Evolutionary conservation across 2,329 filamentous ascomycete genomes (phyloP).

Genomic region (Elsinoe ampelina): DNA sequence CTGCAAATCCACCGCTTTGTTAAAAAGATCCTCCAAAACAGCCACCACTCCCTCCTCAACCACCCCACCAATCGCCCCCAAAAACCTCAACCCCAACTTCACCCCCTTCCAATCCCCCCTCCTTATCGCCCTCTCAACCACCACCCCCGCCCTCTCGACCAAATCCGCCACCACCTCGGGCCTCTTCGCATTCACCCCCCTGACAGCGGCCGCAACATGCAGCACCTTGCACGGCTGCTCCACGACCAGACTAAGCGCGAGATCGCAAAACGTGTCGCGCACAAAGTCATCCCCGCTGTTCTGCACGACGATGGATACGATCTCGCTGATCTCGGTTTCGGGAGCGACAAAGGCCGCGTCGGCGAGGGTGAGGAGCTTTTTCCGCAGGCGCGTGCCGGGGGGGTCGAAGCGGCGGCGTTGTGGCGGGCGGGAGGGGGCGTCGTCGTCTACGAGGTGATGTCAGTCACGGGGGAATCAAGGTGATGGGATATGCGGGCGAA

Average conservation of each 20-base stretch:
- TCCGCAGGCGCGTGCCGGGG: conserved; percentile 58
- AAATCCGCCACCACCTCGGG: conserved; percentile 65
- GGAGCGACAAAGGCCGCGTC: conserved; percentile 66
- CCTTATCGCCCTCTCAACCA: conserved; percentile 58
- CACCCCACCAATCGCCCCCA: conserved; percentile 74
- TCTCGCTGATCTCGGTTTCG: conserved; percentile 65
- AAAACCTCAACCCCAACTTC: conserved; percentile 80
- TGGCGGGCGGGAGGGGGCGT: conserved; percentile 65
- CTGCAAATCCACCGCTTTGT: conserved; percentile 82
- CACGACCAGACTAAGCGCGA: conserved; percentile 66
- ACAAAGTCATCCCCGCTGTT: conserved; percentile 80
- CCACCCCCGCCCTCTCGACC: conserved; percentile 51
- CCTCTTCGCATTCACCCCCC: conserved; percentile 70
- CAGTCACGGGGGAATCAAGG: conserved; percentile 23
- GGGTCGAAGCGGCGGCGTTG: conserved; percentile 60
- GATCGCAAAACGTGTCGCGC: conserved; percentile 60
- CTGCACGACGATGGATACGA: conserved; percentile 69
- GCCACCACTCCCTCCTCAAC: conserved; percentile 79
- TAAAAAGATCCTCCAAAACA: conserved; percentile 81
- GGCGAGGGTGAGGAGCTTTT: conserved; percentile 69
- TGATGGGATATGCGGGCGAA: background rate
- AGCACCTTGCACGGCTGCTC: conserved; percentile 98
- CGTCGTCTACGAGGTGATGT: conserved; percentile 50
- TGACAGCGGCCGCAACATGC: conserved; percentile 74
- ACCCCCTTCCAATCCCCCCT: conserved; percentile 78